Evolutionary conservation across 352 stramenopile species (phyloP), one percentile per base, ranked within the genome.

Genomic region (Phytopythium delawarense): DNA sequence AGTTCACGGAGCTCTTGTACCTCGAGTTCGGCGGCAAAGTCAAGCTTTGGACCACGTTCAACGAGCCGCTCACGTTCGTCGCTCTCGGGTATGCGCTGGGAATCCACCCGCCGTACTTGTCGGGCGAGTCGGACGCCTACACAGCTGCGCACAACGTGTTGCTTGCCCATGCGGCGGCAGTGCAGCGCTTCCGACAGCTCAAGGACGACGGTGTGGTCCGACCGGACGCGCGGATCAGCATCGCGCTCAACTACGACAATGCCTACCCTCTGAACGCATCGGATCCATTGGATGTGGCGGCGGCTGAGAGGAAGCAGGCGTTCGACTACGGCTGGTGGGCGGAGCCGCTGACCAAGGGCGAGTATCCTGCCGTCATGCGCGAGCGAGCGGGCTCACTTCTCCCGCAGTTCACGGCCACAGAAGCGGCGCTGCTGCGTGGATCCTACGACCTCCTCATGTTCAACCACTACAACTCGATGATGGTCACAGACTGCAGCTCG

Each of bases 371-470:
- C 23, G 71, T 86, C 30, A 98, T 98, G 92, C 79, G 76, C 40
- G 58, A 86, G 46, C 69, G 78, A 51, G 76, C 90, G 7, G 81
- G 88, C 12, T 64, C 71, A n/a, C 72, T 84, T 18, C 71, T 98
- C 23, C 92, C 92, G 13, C 30, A 52, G 40, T 98, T 98, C 69
- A 94, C 91, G 21, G 35, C 60, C 15, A 63, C 80, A n/a, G 72
- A 97, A 59, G 61, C 79, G n/a, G 69, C 72, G 35, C 30, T 84
- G 34, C 59, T 98, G 21, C 70, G 74, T 44, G 79, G 74, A 13
- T 95, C 81, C 21, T 79, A 78, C 61, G 94, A 98, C 58, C 93
- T 98, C 62, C 86, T 98, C 59, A 96, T 94, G 40, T 65, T 98
- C 15, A 98, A 98, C 74, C 87, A 98, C 69, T 98, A 98, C 75